A percentile compares a stretch with the other conserved stretches of the same genome.
Conservation (phyloP, 768 basidiomycete species). For the Auricularia sp. region DNA sequence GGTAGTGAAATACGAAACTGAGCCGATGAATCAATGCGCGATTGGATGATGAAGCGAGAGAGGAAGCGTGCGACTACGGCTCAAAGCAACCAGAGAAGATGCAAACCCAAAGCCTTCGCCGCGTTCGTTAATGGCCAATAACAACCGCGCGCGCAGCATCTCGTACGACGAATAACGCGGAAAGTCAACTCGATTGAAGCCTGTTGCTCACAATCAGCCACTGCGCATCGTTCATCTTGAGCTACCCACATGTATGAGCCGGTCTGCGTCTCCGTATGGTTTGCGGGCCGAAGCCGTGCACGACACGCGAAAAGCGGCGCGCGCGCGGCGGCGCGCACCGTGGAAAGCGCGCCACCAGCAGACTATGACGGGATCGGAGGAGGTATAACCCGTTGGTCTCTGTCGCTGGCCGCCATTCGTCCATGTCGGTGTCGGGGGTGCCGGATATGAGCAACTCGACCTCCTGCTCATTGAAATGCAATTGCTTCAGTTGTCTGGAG, state of each 20-base stretch:
- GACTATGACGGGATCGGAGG: conserved; percentile 88
- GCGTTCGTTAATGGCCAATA: too few relatives aligned
- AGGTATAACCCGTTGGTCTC: conserved; percentile 79
- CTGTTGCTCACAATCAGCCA: too few relatives aligned
- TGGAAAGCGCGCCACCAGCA: conserved; percentile 99
- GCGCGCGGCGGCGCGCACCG: conserved; percentile 92
- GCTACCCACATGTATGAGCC: conserved; percentile 78
- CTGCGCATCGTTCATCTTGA: too few relatives aligned
- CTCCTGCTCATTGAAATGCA: conserved; percentile 88
- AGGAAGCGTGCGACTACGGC: too few relatives aligned
- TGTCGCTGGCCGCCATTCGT: conserved; percentile 90
- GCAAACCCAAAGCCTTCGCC: conserved; percentile 92
- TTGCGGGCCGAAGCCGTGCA: conserved; percentile 91
- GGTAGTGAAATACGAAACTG: too few relatives aligned
- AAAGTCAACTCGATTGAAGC: too few relatives aligned
- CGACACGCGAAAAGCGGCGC: conserved; percentile 88
- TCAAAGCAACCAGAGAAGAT: conserved; percentile 14
- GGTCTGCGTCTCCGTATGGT: conserved; percentile 77
- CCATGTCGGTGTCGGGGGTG: conserved; percentile 94
- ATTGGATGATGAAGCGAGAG: too few relatives aligned
- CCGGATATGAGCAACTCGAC: conserved; percentile 91
- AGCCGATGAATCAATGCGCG: too few relatives aligned
- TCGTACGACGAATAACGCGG: too few relatives aligned
- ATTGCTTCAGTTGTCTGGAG: conserved; percentile 13
- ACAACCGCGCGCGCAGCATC: too few relatives aligned